Base-by-base conservation (phyloP, 441 rosid species). In the Francoa sonchifolia region DNA sequence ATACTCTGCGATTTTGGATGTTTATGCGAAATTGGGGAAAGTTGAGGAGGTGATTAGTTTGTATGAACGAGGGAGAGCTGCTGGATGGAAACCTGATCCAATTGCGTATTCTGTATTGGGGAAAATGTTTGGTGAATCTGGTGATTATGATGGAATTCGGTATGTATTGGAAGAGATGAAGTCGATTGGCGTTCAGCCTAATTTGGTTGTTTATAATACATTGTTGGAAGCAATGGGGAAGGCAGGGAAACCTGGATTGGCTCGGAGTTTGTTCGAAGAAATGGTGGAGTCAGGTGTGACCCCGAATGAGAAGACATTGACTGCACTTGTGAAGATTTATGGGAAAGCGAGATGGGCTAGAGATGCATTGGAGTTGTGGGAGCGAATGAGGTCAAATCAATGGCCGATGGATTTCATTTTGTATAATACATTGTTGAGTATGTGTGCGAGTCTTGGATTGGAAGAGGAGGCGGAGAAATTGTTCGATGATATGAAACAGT, bases 291-390 rank as follows among this genome's bases (percentile, higher is more conserved):
- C 70, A 0, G 92, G 95, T 14, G 54, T 84, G 31, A 56, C 66
- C 44, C 98, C 95, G 0, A 70, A 73, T 57, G 92, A 68, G 74
- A 84, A 72, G 61, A 82, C 94, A n/a, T 60, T 82, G 33, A 82
- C 94, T 10, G 74, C 80, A 30, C 73, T 89, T 18, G 65, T 75
- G n/a, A 89, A 84, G 86, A 61, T 89, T 37, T 89, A 89, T 19
- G 95, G 95, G 6, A 82, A 74, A 59, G 95, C 86, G 14, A 74
- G 92, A 68, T 89, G 95, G 95, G 79, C 71, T 3, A 82, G 77
- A 50, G 94, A 84, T 55, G 92, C 94, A 18, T 55, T 82, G 55
- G 73, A 65, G 13, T 48, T 89, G 19, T 82, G 92, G 95, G 79
- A 85, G 52, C 66, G 72, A 9, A 84, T 84, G 74, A 79, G 62